Conservation (phyloP, 106 monocot species). For the Amphibolis antarctica region DNA sequence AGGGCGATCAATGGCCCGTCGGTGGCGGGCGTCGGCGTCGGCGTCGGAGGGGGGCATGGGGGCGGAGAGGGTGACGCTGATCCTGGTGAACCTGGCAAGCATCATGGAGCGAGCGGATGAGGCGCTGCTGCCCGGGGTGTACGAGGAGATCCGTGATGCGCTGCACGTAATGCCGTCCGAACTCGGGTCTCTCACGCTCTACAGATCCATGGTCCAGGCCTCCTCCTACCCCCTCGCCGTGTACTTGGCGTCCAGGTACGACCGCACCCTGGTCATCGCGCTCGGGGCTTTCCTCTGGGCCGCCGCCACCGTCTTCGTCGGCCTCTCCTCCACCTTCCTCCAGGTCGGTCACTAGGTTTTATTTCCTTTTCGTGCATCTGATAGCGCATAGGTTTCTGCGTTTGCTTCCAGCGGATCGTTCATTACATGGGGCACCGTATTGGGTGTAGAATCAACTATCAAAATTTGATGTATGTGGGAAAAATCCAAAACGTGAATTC, state of each 20-base stretch:
- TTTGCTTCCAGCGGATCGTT: too few species aligned
- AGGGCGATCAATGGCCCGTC: neutral
- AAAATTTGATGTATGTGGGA: too few species aligned
- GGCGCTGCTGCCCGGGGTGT: conserved; percentile 76
- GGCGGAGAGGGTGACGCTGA: conserved; percentile 29
- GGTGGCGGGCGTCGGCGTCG: neutral
- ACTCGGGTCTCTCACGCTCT: conserved; percentile 70
- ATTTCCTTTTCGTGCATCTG: neutral
- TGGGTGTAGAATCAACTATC: too few species aligned
- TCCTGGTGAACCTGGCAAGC: conserved; percentile 66
- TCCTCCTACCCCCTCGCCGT: conserved; percentile 78
- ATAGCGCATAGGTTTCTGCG: neutral
- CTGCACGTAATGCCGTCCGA: conserved; percentile 46
- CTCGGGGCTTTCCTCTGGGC: conserved; percentile 89
- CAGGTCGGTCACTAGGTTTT: conserved; percentile 27
- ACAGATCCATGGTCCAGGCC: conserved; percentile 73
- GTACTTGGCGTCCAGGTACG: conserved; percentile 54
- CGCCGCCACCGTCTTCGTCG: conserved; percentile 86
- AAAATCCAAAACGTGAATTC: too few species aligned
- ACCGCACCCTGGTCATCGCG: conserved; percentile 67
- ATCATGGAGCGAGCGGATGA: conserved; percentile 95
- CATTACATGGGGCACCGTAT: too few species aligned
- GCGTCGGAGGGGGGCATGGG: neutral
- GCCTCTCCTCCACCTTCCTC: conserved; percentile 51
- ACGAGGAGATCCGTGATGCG: conserved; percentile 71